Evolutionary conservation across 2,329 filamentous ascomycete species (phyloP).

Genomic region (Sordariomycetes sp.): DNA sequence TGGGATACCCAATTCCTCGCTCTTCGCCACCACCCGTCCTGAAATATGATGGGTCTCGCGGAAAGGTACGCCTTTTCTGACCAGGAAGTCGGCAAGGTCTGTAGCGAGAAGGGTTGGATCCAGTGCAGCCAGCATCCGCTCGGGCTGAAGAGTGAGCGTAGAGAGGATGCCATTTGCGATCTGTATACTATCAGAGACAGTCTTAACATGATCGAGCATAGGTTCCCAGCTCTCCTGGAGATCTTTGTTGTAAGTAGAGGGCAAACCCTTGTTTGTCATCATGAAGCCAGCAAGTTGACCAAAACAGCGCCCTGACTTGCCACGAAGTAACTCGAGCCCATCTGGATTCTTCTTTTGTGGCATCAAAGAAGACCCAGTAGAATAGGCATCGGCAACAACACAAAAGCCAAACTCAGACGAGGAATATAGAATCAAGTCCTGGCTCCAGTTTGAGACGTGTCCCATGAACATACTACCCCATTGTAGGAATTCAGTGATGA

Average conservation of each 20-base stretch:
- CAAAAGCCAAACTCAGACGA: slow-evolving; percentile 71
- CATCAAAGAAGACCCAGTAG: slow-evolving; percentile 69
- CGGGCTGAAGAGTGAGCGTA: slow-evolving; percentile 59
- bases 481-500: slow-evolving; percentile 72
- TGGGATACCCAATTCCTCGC: slow-evolving; percentile 53
- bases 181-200: slow-evolving; percentile 68
- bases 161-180: slow-evolving; percentile 75
- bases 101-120: slow-evolving; percentile 78
- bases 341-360: slow-evolving; percentile 62
- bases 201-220: slow-evolving; percentile 66
- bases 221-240: slow-evolving; percentile 81
- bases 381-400: slow-evolving; percentile 68
- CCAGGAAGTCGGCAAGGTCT: slow-evolving; percentile 56
- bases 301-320: slow-evolving; percentile 15
- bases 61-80: slow-evolving; percentile 64
- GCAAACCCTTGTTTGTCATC: slow-evolving; percentile 54
- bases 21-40: slow-evolving; percentile 51
- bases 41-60: slow-evolving; percentile 73
- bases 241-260: slow-evolving; percentile 84
- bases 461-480: slow-evolving; percentile 73
- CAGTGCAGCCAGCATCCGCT: slow-evolving; percentile 71
- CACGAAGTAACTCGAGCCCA: slow-evolving; percentile 14
- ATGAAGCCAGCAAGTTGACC: slow-evolving; percentile 45
- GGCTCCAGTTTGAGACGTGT: slow-evolving; percentile 71
- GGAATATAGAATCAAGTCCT: slow-evolving; percentile 81